Conservation (phyloP, 1,284 basidiomycete species). For the Austroboletus novae-zelandiae region DNA sequence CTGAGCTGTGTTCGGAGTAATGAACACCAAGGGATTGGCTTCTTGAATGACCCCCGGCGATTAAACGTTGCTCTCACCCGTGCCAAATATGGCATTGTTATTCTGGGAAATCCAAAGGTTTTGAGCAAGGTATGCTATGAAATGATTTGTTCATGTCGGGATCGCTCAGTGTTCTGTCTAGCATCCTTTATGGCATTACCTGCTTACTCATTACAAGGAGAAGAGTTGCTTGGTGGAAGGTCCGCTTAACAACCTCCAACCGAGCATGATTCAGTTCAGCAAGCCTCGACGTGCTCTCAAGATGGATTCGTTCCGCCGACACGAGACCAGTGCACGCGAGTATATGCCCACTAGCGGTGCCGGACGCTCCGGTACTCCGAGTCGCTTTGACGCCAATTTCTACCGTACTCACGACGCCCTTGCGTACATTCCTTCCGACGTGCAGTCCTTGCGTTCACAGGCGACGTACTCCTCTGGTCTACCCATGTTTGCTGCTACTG, state of each 20-base stretch:
- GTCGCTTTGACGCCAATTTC: conserved; percentile 91
- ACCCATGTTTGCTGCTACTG: conserved; percentile 75
- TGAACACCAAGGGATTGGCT: conserved; percentile 99
- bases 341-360: conserved; percentile 43
- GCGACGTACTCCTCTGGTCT: conserved; percentile 90
- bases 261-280: conserved; percentile 99
- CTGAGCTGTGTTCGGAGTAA: conserved; percentile 98
- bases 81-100: conserved; percentile 97
- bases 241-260: conserved; percentile 92
- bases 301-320: conserved; percentile 88
- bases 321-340: conserved; percentile 83
- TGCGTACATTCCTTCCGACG: conserved; percentile 93
- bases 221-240: conserved; percentile 94
- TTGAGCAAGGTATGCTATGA: conserved; percentile 83
- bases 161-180: conserved; percentile 34
- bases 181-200: conserved; percentile 98
- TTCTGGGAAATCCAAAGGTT: conserved; percentile 98
- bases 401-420: conserved; percentile 94
- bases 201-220: conserved; percentile 98
- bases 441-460: conserved; percentile 91
- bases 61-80: conserved; percentile 97
- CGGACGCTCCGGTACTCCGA: conserved; percentile 75
- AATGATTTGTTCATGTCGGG: conserved; percentile 5
- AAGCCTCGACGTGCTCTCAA: conserved; percentile 86
- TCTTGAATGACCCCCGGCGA: conserved; percentile 96